Percentiles rank a stretch among this genome's conserved stretches.
phyloP scores from a whole-genome alignment of 768 basidiomycete species.

The Leucocoprinus birnbaumii region DNA sequence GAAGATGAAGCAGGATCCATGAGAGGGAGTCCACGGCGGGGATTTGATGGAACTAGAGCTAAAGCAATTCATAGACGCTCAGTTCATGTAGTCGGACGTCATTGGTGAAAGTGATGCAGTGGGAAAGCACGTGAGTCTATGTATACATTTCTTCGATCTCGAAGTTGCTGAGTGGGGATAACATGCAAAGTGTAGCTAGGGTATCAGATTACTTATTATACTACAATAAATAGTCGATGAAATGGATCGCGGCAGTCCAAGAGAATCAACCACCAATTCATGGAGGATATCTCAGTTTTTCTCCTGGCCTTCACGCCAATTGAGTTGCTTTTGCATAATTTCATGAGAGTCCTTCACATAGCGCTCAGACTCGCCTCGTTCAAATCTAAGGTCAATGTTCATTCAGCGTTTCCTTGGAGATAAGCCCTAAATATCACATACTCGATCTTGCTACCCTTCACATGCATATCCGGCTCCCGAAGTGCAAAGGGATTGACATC shows the following conservation, averaged over 20 bases:
- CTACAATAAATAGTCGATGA: too few relatives aligned
- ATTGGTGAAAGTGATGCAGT: not conserved
- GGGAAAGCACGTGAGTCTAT: conserved; percentile 1
- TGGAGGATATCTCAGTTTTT: not conserved
- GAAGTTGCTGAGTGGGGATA: not conserved
- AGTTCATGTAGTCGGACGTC: not conserved
- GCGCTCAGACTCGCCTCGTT: conserved; percentile 61
- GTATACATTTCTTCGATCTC: not conserved
- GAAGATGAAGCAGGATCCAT: not conserved
- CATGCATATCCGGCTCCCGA: conserved; percentile 82
- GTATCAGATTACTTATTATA: too few relatives aligned
- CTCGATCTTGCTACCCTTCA: conserved; percentile 76
- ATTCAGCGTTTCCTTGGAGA: conserved; percentile 2
- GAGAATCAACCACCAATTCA: not conserved
- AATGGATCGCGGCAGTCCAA: not conserved
- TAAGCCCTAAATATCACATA: conserved; percentile 36
- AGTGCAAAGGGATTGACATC: conserved; percentile 92
- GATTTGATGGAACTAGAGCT: not conserved
- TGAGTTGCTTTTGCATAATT: conserved; percentile 29
- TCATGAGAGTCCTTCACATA: conserved; percentile 63
- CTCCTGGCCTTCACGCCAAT: conserved; percentile 1
- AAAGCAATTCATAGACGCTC: not conserved
- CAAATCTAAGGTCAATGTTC: conserved; percentile 48
- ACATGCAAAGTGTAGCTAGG: not conserved
- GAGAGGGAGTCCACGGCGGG: not conserved